A percentile compares a stretch with the other conserved stretches of the same genome.
phyloP scores from a whole-genome alignment of 2,329 filamentous ascomycete genomes.

The Incumbomyces lentus region DNA sequence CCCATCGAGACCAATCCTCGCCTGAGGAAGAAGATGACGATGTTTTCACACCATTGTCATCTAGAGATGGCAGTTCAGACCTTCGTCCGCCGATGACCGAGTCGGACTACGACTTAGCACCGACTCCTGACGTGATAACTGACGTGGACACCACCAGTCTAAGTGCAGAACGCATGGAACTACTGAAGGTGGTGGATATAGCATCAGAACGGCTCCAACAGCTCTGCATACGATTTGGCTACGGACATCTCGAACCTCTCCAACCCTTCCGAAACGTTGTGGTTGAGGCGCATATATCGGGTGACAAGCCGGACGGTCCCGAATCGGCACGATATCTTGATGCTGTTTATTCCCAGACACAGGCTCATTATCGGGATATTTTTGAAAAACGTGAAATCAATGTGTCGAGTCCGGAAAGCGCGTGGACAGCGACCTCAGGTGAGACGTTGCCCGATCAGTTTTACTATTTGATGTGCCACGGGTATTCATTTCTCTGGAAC shows the following conservation, averaged over 20 bases:
- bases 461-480: conserved; percentile 21
- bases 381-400: conserved; percentile 17
- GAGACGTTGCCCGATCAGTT: conserved; percentile 19
- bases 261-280: conserved; percentile 17
- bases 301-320: conserved; percentile 8
- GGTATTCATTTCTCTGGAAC: conserved; percentile 20
- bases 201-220: conserved; percentile 12
- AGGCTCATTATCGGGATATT: conserved; percentile 17
- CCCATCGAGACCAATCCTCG: conserved; percentile 14
- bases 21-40: conserved; percentile 19
- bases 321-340: conserved; percentile 17
- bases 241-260: conserved; percentile 15
- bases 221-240: conserved; percentile 14
- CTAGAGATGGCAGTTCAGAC: conserved; percentile 14
- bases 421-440: conserved; percentile 20
- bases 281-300: conserved; percentile 16
- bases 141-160: conserved; percentile 7
- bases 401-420: conserved; percentile 13
- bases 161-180: conserved; percentile 7
- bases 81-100: conserved; percentile 1
- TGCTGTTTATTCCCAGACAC: conserved; percentile 15
- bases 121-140: conserved; percentile 12
- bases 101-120: conserved; percentile 14
- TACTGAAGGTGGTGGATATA: conserved; percentile 11
- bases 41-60: conserved; percentile 16